Evolutionary conservation across 129 eudicot species (phyloP), one percentile per base, ranked within the genome.

Genomic region (Oenanthe sinensis): DNA sequence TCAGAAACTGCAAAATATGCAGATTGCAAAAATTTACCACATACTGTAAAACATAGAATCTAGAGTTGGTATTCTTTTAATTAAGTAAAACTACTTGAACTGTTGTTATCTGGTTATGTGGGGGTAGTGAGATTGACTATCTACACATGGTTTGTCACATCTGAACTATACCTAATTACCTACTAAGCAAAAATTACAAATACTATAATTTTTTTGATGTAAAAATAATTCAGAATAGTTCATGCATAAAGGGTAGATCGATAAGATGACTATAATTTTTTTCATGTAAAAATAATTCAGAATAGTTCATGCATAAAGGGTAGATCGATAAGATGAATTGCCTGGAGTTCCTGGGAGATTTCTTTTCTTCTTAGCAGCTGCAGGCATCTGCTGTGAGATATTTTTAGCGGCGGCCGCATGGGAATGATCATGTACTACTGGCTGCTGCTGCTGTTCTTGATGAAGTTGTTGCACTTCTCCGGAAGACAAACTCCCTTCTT

Each of bases 291-390:
- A 58, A 58, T 58, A 8, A 58, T 22, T 58, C 16, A 43, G 17
- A 71, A 9, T 20, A 42, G 11, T 16, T 37, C 1, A 40, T 9
- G 1, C n/a, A n/a, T 36, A 4, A 10, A 37, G 26, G 36, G 19
- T 43, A 22, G 54, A 43, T 43, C 42, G 22, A 44, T 3, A 0
- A 68, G 19, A 10, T 36, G 8, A 69, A 70, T 78, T 82, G 71
- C 97, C 95, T 88, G 97, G 97, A 82, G 91, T 92, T 83, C 97
- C 97, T 16, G 97, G 97, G 16, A 89, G 84, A 74, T 88, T 92
- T 78, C 97, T 77, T 78, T 89, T 92, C 86, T 87, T 90, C 86
- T 89, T 92, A 71, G 88, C 85, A 6, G 88, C 79, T 0, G 77
- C 14, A 33, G 45, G 87, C 12, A 74, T 60, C 26, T 74, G 80